A percentile compares a stretch with the other conserved stretches of the same genome.
Evolutionary conservation across 257 asterid genomes (phyloP).

Genomic region (Nyctanthes arbortristis): DNA sequence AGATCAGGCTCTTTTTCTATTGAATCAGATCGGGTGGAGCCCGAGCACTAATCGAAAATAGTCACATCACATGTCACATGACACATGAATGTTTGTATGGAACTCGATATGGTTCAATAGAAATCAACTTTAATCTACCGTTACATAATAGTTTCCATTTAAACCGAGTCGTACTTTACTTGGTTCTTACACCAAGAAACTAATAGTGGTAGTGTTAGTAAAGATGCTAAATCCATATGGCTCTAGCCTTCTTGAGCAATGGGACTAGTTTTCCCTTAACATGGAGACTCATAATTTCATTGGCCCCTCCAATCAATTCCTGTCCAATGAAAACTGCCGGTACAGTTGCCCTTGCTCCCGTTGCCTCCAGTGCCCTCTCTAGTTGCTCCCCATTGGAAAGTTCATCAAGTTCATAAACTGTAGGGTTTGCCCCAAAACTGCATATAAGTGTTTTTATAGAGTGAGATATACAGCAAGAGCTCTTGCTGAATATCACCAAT

Average conservation of each 20-base stretch:
- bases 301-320: constrained; percentile 61
- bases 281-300: constrained; percentile 80
- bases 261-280: constrained; percentile 58
- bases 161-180: too few species aligned
- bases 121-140: too few species aligned
- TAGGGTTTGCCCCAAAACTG: constrained; percentile 63
- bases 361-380: constrained; percentile 46
- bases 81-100: too few species aligned
- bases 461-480: constrained; percentile 70
- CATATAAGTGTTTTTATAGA: constrained; percentile 57
- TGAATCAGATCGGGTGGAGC: too few species aligned
- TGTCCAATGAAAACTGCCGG: constrained; percentile 72
- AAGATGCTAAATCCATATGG: constrained; percentile 78
- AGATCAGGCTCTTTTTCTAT: too few species aligned
- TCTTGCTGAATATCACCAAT: constrained; percentile 76
- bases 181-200: too few species aligned
- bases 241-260: constrained; percentile 70
- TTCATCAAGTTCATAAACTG: constrained; percentile 59
- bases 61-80: too few species aligned
- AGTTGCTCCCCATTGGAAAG: constrained; percentile 57
- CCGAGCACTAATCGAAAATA: too few species aligned
- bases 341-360: constrained; percentile 35
- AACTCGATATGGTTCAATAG: too few species aligned
- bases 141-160: too few species aligned
- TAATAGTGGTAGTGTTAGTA: too few species aligned